Base-by-base conservation (phyloP, 2,329 filamentous ascomycete species). In the Achaetomium macrosporum region DNA sequence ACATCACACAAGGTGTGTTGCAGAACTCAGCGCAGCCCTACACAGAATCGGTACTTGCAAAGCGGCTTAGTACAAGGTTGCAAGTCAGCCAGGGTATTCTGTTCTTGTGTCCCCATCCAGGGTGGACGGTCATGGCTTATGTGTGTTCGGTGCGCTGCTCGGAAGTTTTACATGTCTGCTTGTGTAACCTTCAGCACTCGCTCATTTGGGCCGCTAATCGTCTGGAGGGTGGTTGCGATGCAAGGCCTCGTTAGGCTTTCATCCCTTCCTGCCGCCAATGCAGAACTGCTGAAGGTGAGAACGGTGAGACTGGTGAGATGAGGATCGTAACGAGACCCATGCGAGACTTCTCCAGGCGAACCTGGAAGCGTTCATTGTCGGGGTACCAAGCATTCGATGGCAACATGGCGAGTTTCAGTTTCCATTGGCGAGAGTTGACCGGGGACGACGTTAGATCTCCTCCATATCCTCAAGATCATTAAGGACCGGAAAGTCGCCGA, bases 391-490 rank as follows among this genome's bases (percentile, higher is more conserved):
- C 7, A 15, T 15, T n/a, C n/a, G 12, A 25, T 16, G 30, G 16
- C 11, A 29, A 42, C 40, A 36, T 12, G 9, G 17, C 19, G 12
- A 29, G 37, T 13, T 44, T 46, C 15, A 20, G 31, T n/a, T 31
- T 39, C 16, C 10, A 37, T 47, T 44, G 17, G 5, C 35, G 9
- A 6, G n/a, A 25, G 5, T 29, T 13, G 12, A 31, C n/a, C 6
- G 36, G 9, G 13, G 2, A 39, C n/a, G 37, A 7, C n/a, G n/a
- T 72, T 68, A 85, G 53, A 85, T 87, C 72, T 88, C 85, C 67
- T 88, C 87, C 77, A 89, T 85, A 58, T 88, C 84, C 65, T 90
- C 87, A 59, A 89, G 73, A 64, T 91, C 81, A 66, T 91, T 81
- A 55, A 90, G 74, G 30, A 76, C 75, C 1, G 83, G 82, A 62